Evolutionary conservation across 2,329 filamentous ascomycete species (phyloP).

Genomic region (Westerdykella aurantiaca): DNA sequence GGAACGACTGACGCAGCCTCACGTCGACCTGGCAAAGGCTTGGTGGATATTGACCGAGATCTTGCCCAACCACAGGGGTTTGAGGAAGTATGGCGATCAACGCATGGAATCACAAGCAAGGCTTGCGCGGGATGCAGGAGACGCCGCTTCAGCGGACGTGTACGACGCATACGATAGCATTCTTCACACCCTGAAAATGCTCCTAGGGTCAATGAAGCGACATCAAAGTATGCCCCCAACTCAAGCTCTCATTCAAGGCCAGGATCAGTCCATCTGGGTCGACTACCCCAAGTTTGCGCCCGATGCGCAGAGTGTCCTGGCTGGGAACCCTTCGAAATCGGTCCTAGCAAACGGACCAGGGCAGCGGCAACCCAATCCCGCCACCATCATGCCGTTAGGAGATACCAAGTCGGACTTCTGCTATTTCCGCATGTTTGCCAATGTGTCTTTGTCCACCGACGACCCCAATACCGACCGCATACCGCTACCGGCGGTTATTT

Average conservation of each 20-base stretch:
- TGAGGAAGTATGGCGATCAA: conserved; percentile 23
- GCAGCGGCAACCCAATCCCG: conserved; percentile 41
- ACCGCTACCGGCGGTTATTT: conserved; percentile 67
- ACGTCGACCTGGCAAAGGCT: conserved; percentile 77
- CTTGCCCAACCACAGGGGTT: conserved; percentile 30
- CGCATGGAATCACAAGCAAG: conserved; percentile 29
- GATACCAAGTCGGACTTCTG: conserved; percentile 70
- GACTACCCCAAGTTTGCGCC: conserved; percentile 68
- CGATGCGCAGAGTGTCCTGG: conserved; percentile 65
- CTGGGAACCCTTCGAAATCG: conserved; percentile 48
- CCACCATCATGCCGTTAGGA: conserved; percentile 68
- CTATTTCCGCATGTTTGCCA: conserved; percentile 71
- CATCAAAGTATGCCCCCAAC: conserved; percentile 68
- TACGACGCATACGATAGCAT: conserved; percentile 51
- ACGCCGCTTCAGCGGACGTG: conserved; percentile 42
- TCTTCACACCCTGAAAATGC: conserved; percentile 61
- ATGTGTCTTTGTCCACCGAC: conserved; percentile 67
- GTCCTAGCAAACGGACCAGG: conserved; percentile 43
- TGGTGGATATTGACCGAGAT: conserved; percentile 65
- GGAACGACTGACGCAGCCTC: conserved; percentile 62
- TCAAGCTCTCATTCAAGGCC: conserved; percentile 63
- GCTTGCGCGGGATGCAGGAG: conserved; percentile 41
- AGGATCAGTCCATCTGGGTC: conserved; percentile 78
- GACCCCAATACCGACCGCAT: conserved; percentile 61
- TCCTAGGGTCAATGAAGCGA: conserved; percentile 76